Evolutionary conservation across 495 filamentous ascomycete species (phyloP), one percentile per base, ranked within the genome.

Genomic region (Staphylotrichum longicolle): DNA sequence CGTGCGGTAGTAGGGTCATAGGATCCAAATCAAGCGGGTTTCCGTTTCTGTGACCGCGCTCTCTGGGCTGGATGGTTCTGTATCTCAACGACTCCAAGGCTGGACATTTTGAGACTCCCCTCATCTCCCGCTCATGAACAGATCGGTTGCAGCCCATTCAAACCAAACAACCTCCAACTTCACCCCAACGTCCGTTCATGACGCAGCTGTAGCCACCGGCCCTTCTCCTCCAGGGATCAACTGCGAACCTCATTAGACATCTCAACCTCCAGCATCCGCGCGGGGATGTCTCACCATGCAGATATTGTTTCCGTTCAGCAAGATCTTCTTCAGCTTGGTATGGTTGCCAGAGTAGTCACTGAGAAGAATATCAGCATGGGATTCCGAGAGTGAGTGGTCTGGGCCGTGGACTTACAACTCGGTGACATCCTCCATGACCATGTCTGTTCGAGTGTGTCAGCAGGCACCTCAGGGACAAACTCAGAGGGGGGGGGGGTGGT

Each of bases 281-380:
- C 37, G 37, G 37, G 6, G 2, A 7, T 39, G 1, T 39, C 60
- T 53, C 82, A 96, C 94, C 94, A 98, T 98, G 89, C 94, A 98
- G 58, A 98, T 89, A 68, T 98, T 97, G 75, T 98, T 98, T 41
- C 94, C 94, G 67, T 98, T 98, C n/a, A 98, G 80, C 32, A 98
- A 75, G 51, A 98, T 94, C 81, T 96, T 96, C 15, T 90, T 83
- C 20, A 97, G 85, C 74, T 96, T 95, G 15, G 85, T 88, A 66
- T 91, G 86, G 62, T 88, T 81, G 62, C 92, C 94, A 14, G 85
- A 86, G 75, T 93, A 96, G 75, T 98, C 94, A 70, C 93, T 97
- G 39, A 7, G 57, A 11, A 30, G 37, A 51, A 27, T 27, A 27
- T 27, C 20, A 27, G 20, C 20, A 27, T 27, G 20, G 20, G 20